Percentiles rank a stretch among this genome's conserved stretches.
Evolutionary conservation across 306 rosid genomes (phyloP).

Genomic region (Pterocarpus macrocarpus): DNA sequence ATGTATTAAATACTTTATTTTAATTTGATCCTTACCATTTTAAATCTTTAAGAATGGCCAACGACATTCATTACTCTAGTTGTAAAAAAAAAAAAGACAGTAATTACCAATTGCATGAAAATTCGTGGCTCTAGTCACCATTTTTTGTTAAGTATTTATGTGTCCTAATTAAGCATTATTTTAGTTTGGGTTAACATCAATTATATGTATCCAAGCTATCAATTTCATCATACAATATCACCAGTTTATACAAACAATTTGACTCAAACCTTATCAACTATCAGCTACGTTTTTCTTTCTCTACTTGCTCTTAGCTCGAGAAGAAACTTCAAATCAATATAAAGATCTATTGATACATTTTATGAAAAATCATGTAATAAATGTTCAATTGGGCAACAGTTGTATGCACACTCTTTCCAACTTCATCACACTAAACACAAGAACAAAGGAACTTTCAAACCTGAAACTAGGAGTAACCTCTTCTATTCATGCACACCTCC

Average conservation of each 20-base stretch:
- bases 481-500: constrained; percentile 39
- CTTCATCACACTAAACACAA: constrained; percentile 39
- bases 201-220: constrained; percentile 9
- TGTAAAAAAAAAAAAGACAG: too few species aligned
- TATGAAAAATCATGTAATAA: constrained; percentile 41
- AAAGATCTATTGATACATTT: constrained; percentile 40
- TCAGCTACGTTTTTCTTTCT: background rate
- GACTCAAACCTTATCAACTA: constrained; percentile 25
- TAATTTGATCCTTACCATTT: background rate
- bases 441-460: constrained; percentile 34
- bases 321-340: background rate
- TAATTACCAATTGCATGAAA: too few species aligned
- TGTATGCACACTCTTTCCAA: constrained; percentile 39
- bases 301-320: background rate
- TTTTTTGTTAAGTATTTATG: background rate
- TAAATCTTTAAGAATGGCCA: background rate
- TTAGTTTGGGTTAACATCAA: background rate
- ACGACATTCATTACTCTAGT: too few species aligned
- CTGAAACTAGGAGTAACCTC: background rate
- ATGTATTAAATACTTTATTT: too few species aligned
- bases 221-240: constrained; percentile 8
- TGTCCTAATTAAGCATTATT: background rate
- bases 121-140: too few species aligned
- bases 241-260: background rate
- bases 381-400: constrained; percentile 36